phyloP scores from a whole-genome alignment of 2,329 filamentous ascomycete genomes.

The Penicillium sp. region DNA sequence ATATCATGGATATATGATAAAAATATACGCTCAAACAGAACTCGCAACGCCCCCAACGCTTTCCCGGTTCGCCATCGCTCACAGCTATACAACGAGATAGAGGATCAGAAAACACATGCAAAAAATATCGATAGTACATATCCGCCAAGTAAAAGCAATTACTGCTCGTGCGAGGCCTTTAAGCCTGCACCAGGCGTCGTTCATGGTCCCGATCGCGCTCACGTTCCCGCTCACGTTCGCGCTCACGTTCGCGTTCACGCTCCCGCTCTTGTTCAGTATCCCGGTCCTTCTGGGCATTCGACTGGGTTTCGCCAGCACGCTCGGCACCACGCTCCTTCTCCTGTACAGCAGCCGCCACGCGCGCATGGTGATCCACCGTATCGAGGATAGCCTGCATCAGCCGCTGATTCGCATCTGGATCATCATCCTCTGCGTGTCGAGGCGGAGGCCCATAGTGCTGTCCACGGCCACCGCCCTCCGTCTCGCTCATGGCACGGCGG shows the following conservation, averaged over 20 bases:
- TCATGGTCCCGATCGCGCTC: slow-evolving; percentile 29
- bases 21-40: slow-evolving; percentile 4
- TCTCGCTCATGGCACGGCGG: slow-evolving; percentile 42
- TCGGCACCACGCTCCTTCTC: slow-evolving; percentile 30
- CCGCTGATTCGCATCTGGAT: slow-evolving; percentile 42
- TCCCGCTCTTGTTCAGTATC: slow-evolving; percentile 11
- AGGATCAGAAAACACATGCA: not conserved
- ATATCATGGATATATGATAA: slow-evolving; percentile 13
- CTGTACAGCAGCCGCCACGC: slow-evolving; percentile 37
- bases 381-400: slow-evolving; percentile 47
- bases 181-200: slow-evolving; percentile 30
- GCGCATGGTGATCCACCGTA: slow-evolving; percentile 42
- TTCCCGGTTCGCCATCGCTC: slow-evolving; percentile 18
- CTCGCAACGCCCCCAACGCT: slow-evolving; percentile 9
- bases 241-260: slow-evolving; percentile 16
- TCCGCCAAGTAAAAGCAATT: slow-evolving; percentile 3
- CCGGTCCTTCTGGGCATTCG: not conserved
- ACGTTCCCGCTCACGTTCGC: slow-evolving; percentile 17
- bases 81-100: slow-evolving; percentile 14
- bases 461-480: slow-evolving; percentile 26
- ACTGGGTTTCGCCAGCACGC: slow-evolving; percentile 16
- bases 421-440: slow-evolving; percentile 34
- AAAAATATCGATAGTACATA: slow-evolving; percentile 7
- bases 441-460: slow-evolving; percentile 19
- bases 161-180: slow-evolving; percentile 1